Conservation (phyloP, 371 early-diverging fungal genomes). For the Agmasoma carcini region DNA sequence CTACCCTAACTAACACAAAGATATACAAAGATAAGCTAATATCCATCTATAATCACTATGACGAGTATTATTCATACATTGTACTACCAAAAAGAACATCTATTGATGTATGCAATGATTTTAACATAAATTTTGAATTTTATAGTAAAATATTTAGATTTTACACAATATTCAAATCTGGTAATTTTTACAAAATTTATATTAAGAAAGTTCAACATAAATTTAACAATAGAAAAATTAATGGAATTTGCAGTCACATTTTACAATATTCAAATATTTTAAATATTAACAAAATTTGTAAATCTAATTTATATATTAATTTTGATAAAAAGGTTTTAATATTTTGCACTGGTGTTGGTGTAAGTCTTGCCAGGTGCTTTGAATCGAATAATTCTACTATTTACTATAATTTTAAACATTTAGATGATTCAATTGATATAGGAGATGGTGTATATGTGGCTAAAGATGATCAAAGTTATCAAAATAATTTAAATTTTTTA, state of each 20-base stretch:
- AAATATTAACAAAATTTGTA: no score
- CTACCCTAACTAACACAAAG: background rate
- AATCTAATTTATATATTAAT: slow-evolving; percentile 20
- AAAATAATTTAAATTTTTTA: background rate
- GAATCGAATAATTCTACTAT: slow-evolving; percentile 25
- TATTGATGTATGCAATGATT: slow-evolving; percentile 27
- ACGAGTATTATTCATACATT: slow-evolving; percentile 47
- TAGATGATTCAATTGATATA: no score
- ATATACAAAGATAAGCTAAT: slow-evolving; percentile 18
- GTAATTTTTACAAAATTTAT: no score
- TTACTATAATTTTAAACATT: slow-evolving; percentile 48
- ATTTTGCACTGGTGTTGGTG: slow-evolving; percentile 51
- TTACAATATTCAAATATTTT: no score
- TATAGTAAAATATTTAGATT: no score
- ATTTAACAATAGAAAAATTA: no score
- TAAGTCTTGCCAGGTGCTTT: slow-evolving; percentile 41
- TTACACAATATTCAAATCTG: no score
- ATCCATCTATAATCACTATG: slow-evolving; percentile 44
- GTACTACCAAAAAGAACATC: slow-evolving; percentile 30
- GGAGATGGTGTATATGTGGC: slow-evolving; percentile 33
- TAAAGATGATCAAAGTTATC: background rate
- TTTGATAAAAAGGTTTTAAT: slow-evolving; percentile 41
- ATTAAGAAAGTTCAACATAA: no score
- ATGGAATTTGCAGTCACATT: no score
- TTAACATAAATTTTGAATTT: background rate